Evolutionary conservation across 2,329 filamentous ascomycete species (phyloP).

Genomic region (Monosporascus sp.): DNA sequence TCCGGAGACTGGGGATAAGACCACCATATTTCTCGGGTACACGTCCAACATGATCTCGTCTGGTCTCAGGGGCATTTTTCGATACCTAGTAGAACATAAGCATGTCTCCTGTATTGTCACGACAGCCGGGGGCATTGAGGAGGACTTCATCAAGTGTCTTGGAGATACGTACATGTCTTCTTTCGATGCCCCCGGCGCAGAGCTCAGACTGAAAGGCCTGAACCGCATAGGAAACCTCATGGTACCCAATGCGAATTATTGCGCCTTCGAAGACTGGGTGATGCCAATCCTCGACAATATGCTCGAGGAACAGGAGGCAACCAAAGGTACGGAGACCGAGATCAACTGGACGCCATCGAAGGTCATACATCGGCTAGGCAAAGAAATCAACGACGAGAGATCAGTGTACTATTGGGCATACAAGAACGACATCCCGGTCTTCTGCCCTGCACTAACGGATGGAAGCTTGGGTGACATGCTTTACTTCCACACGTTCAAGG

Average conservation of each 20-base stretch:
- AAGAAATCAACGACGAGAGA: constrained; percentile 87
- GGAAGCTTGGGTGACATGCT: constrained; percentile 96
- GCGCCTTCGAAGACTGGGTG: constrained; percentile 95
- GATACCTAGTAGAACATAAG: constrained; percentile 87
- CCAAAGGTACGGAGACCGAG: constrained; percentile 57
- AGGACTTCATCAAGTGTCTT: constrained; percentile 98
- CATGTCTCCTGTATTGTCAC: constrained; percentile 93
- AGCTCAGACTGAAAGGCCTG: constrained; percentile 76
- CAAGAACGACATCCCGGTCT: constrained; percentile 94
- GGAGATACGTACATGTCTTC: constrained; percentile 88
- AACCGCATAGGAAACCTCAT: constrained; percentile 95
- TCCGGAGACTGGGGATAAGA: constrained; percentile 69
- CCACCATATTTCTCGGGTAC: constrained; percentile 95
- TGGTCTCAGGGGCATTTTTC: constrained; percentile 82
- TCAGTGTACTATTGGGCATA: constrained; percentile 97
- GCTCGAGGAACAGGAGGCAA: constrained; percentile 87
- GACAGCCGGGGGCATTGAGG: constrained; percentile 90
- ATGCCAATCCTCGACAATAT: constrained; percentile 91
- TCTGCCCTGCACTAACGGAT: constrained; percentile 93
- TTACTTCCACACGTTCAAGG: constrained; percentile 95
- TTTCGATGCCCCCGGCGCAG: constrained; percentile 72
- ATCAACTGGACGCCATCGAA: constrained; percentile 92
- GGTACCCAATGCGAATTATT: constrained; percentile 96
- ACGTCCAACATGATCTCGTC: constrained; percentile 98
- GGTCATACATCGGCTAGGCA: constrained; percentile 82